Evolutionary conservation across 2,329 filamentous ascomycete genomes (phyloP), one percentile per base, ranked within the genome.

Genomic region (Curvularia lunata): DNA sequence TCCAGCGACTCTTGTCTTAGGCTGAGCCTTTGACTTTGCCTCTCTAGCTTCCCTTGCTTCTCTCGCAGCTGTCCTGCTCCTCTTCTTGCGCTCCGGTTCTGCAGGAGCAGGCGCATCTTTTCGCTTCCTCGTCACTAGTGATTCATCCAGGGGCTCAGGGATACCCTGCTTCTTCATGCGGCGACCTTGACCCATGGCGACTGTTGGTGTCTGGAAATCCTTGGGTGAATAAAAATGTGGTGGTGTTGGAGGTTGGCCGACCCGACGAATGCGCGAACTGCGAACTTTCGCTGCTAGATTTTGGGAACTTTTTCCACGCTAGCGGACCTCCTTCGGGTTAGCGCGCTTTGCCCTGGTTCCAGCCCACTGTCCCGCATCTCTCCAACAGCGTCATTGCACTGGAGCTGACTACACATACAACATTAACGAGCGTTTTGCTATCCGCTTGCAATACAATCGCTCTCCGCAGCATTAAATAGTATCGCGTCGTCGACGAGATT

Each of bases 151-250:
- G 64, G 90, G 84, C 72, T 90, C 86, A 52, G 95, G 95, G 64
- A 89, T 84, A 54, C 92, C 94, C 85, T 98, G 95, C 81, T 97
- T 97, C 78, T 93, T 91, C 89, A 97, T 96, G 71, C 93, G 91
- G 76, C 92, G 90, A 77, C 92, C 91, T 62, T 88, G 86, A 82
- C 92, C 93, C 93, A 97, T 97, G 40, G 64, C 74, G 58, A 61
- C 54, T 38, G 54, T 52, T 50, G 42, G 50, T 48, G 2, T 16
- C 9, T 25, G 23, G n/a, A 6, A 25, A 23, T 45, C 8, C 12
- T 28, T 32, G 47, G 43, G 30, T 34, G 38, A 21, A 32, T 43
- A 37, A 53, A 54, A 38, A 50, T 58, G 25, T 30, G 25, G 30
- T 50, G 37, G 53, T 42, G 38, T 50, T 55, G 38, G 25, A 30